These are phyloP conservation scores for Hortiboletus flavorubellus DNA, from an alignment of 768 basidiomycete species.

Conservation along the genomic window DNA sequence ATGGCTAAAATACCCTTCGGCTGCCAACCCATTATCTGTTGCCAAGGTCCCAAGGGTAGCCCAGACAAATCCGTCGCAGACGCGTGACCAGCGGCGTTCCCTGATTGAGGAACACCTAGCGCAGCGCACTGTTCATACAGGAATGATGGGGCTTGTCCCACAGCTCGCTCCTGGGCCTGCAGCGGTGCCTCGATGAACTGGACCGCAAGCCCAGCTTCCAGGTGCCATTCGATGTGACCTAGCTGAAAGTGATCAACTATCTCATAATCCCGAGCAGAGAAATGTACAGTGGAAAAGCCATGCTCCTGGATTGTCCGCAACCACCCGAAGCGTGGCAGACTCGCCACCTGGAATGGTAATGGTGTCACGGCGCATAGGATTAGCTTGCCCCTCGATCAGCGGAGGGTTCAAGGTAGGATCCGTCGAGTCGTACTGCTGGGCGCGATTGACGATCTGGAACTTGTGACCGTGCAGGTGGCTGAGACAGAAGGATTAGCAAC, in stretches of 20 bases:
- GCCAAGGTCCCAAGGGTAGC: slow-evolving; percentile 65
- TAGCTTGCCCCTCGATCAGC: slow-evolving; percentile 69
- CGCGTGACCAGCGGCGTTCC: slow-evolving; percentile 85
- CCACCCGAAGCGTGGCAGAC: slow-evolving; percentile 70
- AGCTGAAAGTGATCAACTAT: background rate
- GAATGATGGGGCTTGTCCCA: slow-evolving; percentile 47
- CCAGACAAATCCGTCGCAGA: slow-evolving; percentile 68
- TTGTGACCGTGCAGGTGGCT: slow-evolving; percentile 94
- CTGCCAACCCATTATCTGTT: slow-evolving; percentile 69
- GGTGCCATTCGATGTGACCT: slow-evolving; percentile 88
- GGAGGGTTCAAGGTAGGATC: slow-evolving; percentile 82
- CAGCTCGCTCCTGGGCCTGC: slow-evolving; percentile 52
- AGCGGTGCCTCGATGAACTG: slow-evolving; percentile 83
- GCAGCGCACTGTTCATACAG: slow-evolving; percentile 72
- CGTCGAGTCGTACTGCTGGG: slow-evolving; percentile 63
- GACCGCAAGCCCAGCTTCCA: slow-evolving; percentile 79
- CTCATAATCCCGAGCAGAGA: background rate
- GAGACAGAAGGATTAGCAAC: background rate
- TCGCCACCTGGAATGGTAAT: slow-evolving; percentile 66
- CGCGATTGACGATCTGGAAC: slow-evolving; percentile 74
- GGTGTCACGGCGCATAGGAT: slow-evolving; percentile 93
- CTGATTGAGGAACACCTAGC: slow-evolving; percentile 55
- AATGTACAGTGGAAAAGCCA: slow-evolving; percentile 81
- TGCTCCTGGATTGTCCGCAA: slow-evolving; percentile 90
- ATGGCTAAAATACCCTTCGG: slow-evolving; percentile 73